These are phyloP conservation scores for Prinsepia uniflora DNA, from an alignment of 306 rosid species.

Conservation along the genomic window DNA sequence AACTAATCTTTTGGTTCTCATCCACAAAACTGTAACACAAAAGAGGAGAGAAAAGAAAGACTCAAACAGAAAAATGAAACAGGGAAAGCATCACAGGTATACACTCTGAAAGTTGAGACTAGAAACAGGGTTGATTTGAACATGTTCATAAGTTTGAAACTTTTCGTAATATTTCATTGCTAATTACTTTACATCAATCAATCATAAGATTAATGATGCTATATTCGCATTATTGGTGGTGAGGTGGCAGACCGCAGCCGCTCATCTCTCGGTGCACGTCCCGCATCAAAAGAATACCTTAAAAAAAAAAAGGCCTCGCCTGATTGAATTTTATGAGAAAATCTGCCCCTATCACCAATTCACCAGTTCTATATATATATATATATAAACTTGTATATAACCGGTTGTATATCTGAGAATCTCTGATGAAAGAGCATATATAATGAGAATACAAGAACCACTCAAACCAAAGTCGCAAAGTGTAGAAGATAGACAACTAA, in stretches of 20 bases:
- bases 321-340: too few species aligned
- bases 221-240: background rate
- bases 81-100: background rate
- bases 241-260: conserved; percentile 7
- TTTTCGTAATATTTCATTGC: background rate
- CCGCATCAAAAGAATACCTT: background rate
- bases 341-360: too few species aligned
- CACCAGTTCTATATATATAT: too few species aligned
- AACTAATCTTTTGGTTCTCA: background rate
- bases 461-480: background rate
- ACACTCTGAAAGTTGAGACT: background rate
- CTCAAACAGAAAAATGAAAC: background rate
- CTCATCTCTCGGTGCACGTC: background rate
- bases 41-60: too few species aligned
- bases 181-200: background rate
- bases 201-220: conserved; percentile 4
- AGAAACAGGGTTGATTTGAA: background rate
- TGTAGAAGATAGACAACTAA: background rate
- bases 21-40: background rate
- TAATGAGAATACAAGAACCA: background rate
- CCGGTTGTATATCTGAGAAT: too few species aligned
- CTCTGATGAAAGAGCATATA: background rate
- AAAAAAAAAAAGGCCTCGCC: background rate
- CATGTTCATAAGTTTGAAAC: background rate
- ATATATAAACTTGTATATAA: too few species aligned